These are phyloP conservation scores for Podospora pseudopauciseta DNA, from an alignment of 495 filamentous ascomycete genomes.

Conservation along the genomic window DNA sequence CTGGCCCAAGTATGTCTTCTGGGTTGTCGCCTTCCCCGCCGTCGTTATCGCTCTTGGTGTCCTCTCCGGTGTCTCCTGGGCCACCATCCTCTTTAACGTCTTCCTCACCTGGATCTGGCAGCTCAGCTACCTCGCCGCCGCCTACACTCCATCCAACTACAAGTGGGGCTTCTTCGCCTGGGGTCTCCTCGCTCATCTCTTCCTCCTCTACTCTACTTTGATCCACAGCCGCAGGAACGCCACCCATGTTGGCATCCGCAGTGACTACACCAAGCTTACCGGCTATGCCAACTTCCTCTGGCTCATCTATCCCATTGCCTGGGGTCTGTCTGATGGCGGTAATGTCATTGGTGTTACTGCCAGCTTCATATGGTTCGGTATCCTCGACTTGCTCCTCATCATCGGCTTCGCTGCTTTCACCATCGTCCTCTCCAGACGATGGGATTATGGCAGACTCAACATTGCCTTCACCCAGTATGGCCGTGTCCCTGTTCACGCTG, in stretches of 20 bases:
- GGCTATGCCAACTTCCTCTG: conserved; percentile 46
- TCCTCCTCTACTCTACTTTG: conserved; percentile 37
- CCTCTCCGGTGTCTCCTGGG: conserved; percentile 44
- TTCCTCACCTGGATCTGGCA: conserved; percentile 46
- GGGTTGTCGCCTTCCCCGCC: conserved; percentile 45
- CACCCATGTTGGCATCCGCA: conserved; percentile 33
- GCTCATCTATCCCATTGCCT: conserved; percentile 49
- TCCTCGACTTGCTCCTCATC: conserved; percentile 43
- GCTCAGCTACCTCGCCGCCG: conserved; percentile 41
- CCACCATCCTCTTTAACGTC: conserved; percentile 45
- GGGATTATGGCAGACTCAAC: conserved; percentile 48
- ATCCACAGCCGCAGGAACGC: conserved; percentile 28
- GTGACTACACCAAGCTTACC: conserved; percentile 41
- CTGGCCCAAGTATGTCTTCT: conserved; percentile 50
- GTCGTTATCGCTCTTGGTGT: conserved; percentile 42
- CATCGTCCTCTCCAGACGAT: conserved; percentile 39
- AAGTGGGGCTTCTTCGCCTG: conserved; percentile 53
- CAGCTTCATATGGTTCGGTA: conserved; percentile 45
- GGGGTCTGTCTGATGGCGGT: conserved; percentile 46
- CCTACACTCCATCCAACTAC: conserved; percentile 45
- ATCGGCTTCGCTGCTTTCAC: conserved; percentile 35
- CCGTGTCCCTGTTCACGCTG: conserved; percentile 38
- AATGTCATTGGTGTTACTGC: conserved; percentile 42
- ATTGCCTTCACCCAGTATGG: conserved; percentile 54
- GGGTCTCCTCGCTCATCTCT: conserved; percentile 35